Conservation (phyloP, 768 basidiomycete genomes). For the Lentinula aciculospora region DNA sequence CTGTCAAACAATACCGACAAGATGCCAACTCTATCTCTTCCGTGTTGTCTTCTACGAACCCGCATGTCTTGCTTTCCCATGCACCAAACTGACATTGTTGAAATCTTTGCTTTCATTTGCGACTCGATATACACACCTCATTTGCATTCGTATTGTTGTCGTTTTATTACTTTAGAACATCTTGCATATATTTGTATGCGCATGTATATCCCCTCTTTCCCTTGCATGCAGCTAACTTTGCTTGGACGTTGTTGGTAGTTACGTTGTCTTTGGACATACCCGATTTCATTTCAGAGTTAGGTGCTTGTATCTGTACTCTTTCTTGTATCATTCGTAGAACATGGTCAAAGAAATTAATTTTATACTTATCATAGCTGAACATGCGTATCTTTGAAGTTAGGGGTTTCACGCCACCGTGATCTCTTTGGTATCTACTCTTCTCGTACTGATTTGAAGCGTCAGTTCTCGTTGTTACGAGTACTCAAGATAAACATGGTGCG, state of each 20-base stretch:
- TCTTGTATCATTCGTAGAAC: constrained; percentile 1
- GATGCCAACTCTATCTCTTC: neutral
- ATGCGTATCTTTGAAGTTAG: neutral
- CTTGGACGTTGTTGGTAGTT: neutral
- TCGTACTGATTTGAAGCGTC: no score
- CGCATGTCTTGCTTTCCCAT: neutral
- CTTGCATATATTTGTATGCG: neutral
- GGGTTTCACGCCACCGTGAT: no score
- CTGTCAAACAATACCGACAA: no score
- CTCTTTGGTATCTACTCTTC: no score
- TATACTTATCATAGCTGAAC: neutral
- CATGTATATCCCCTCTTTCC: neutral
- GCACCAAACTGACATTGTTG: neutral
- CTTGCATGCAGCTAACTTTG: neutral
- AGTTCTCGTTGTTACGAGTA: no score
- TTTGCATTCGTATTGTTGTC: neutral
- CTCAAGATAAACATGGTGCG: neutral
- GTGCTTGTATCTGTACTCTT: neutral
- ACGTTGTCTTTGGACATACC: neutral
- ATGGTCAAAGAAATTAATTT: neutral
- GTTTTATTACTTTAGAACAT: neutral
- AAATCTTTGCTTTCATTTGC: neutral
- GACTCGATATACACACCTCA: neutral
- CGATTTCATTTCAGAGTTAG: neutral
- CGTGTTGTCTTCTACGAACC: neutral